Evolutionary conservation across 2,329 filamentous ascomycete species (phyloP).

Genomic region (Arthrobotrys musiformis): DNA sequence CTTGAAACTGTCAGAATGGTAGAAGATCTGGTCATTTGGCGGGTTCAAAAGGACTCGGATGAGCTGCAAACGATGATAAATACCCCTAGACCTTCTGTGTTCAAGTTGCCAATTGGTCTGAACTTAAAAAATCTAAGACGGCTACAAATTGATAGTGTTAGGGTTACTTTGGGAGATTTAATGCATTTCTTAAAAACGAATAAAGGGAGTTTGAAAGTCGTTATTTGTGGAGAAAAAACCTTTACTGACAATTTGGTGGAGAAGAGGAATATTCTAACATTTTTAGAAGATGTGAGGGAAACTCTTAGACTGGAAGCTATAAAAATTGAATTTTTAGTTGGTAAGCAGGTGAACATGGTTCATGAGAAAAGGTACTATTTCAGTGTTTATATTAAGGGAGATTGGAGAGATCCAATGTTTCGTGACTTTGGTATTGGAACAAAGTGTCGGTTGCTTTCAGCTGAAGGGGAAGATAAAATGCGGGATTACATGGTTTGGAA

Average conservation of each 20-base stretch:
- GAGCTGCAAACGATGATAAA: conserved; percentile 1
- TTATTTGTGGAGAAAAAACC: conserved; percentile 23
- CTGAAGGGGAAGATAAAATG: not conserved
- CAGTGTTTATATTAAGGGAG: conserved; percentile 10
- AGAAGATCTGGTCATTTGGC: conserved; percentile 36
- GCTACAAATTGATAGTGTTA: conserved; percentile 18
- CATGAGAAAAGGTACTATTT: conserved; percentile 36
- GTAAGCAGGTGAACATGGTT: not conserved
- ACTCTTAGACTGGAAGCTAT: conserved; percentile 3
- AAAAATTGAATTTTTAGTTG: conserved; percentile 19
- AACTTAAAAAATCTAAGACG: conserved; percentile 17
- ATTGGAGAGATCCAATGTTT: conserved; percentile 28
- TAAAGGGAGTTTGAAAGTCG: conserved; percentile 12
- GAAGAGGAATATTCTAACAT: conserved; percentile 20
- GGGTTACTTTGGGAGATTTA: conserved; percentile 1
- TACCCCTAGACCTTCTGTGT: not conserved
- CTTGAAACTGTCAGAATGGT: conserved; percentile 28
- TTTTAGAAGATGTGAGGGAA: not conserved
- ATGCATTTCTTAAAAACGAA: conserved; percentile 30
- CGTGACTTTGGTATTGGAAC: conserved; percentile 37
- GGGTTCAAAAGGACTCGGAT: conserved; percentile 8
- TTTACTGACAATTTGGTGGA: not conserved
- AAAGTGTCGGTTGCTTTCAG: conserved; percentile 15
- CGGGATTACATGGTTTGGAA: conserved; percentile 18
- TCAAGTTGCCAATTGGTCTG: conserved; percentile 15